Percentiles rank a stretch among this genome's conserved stretches.
Evolutionary conservation across 2,329 filamentous ascomycete genomes (phyloP).

Genomic region (Fusarium sp.): DNA sequence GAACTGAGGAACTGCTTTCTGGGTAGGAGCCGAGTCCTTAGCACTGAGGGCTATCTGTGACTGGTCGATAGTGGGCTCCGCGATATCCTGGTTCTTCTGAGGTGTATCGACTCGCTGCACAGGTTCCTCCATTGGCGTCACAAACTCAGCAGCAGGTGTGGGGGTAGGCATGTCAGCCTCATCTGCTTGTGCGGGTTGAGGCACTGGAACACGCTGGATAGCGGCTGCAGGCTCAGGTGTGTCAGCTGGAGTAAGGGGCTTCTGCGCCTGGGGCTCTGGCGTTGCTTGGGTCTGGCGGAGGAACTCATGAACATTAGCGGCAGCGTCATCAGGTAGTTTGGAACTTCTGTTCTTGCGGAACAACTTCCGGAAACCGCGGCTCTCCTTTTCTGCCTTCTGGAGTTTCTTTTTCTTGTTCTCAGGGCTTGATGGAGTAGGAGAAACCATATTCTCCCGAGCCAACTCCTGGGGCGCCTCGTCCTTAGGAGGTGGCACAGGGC

Average conservation of each 20-base stretch:
- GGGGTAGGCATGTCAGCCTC: conserved; percentile 27
- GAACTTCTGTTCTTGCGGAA: conserved; percentile 70
- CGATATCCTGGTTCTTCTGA: conserved; percentile 31
- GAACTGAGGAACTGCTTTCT: conserved; percentile 65
- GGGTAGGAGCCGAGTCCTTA: conserved; percentile 21
- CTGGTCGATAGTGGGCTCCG: conserved; percentile 32
- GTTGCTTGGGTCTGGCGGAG: conserved; percentile 51
- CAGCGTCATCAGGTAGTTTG: conserved; percentile 63
- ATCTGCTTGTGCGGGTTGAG: neutral
- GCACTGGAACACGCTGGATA: conserved; percentile 2
- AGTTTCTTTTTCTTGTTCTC: conserved; percentile 60
- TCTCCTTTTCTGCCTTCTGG: conserved; percentile 60
- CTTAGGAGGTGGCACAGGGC: conserved; percentile 39
- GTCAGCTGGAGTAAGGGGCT: conserved; percentile 31
- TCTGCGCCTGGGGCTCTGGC: conserved; percentile 29
- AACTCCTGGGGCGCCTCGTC: conserved; percentile 35
- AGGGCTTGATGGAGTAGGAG: conserved; percentile 48
- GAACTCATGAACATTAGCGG: conserved; percentile 60
- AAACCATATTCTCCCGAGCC: conserved; percentile 33
- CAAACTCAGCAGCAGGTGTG: conserved; percentile 32
- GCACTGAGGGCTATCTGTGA: conserved; percentile 25
- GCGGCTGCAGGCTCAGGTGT: conserved; percentile 40
- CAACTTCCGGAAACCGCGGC: conserved; percentile 67
- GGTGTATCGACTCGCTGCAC: conserved; percentile 29
- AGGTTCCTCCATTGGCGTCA: conserved; percentile 37